Percentiles rank a stretch among this genome's conserved stretches.
These are phyloP conservation scores for Lasiodiplodia sp. DNA, from an alignment of 2,329 filamentous ascomycete species.

Conservation along the genomic window DNA sequence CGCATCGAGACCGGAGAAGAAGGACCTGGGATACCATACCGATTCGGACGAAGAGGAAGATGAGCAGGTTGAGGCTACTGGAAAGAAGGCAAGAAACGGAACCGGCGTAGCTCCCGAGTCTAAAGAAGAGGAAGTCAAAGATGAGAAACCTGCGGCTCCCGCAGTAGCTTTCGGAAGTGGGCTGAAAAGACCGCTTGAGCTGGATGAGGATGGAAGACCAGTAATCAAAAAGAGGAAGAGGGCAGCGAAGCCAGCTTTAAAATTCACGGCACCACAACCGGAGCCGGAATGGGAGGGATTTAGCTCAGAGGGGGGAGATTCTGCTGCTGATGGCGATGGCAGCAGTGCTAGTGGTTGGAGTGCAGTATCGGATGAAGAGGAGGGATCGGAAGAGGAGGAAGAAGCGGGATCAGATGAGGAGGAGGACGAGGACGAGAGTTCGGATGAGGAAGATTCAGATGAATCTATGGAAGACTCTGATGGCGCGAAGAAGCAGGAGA, in stretches of 20 bases:
- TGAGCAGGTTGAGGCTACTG: constrained; percentile 28
- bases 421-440: constrained; percentile 43
- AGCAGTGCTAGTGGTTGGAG: constrained; percentile 21
- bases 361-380: constrained; percentile 33
- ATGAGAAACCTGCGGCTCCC: not conserved
- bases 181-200: constrained; percentile 83
- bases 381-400: constrained; percentile 48
- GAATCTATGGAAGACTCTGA: constrained; percentile 44
- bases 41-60: constrained; percentile 40
- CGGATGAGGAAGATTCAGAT: constrained; percentile 34
- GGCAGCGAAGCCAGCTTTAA: constrained; percentile 25
- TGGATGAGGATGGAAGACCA: constrained; percentile 80
- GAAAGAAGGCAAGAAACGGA: constrained; percentile 18
- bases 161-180: constrained; percentile 67
- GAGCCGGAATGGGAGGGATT: constrained; percentile 70
- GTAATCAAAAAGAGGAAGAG: constrained; percentile 84
- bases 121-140: not conserved
- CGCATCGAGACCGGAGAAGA: constrained; percentile 40
- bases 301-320: constrained; percentile 48
- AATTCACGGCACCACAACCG: constrained; percentile 55
- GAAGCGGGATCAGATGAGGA: constrained; percentile 37
- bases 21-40: constrained; percentile 31
- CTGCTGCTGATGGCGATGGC: constrained; percentile 40
- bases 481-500: constrained; percentile 47
- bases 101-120: not conserved